These are phyloP conservation scores for Penicillium sp. DNA, from an alignment of 2,329 filamentous ascomycete genomes.

Conservation along the genomic window DNA sequence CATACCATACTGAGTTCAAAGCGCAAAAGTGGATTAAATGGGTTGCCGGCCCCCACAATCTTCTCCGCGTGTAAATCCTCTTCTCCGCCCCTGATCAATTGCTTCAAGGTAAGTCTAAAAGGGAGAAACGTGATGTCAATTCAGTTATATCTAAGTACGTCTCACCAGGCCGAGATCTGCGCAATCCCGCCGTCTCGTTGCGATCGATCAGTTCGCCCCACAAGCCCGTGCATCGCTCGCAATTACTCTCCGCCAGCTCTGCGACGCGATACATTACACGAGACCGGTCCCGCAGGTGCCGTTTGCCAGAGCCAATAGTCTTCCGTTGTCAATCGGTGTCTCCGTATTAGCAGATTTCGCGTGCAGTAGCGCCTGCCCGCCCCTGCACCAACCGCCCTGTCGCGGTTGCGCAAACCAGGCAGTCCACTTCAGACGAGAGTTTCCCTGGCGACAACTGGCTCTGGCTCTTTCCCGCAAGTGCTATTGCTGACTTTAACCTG, in stretches of 20 bases:
- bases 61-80: background rate
- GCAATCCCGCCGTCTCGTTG: background rate
- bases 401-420: constrained; percentile 9
- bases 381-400: constrained; percentile 9
- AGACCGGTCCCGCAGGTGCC: background rate
- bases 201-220: background rate
- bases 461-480: background rate
- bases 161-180: background rate
- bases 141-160: background rate
- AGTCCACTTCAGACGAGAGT: background rate
- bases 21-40: background rate
- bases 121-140: background rate
- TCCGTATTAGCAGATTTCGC: background rate
- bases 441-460: background rate
- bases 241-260: background rate
- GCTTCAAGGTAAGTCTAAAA: background rate
- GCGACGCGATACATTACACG: background rate
- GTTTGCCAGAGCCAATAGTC: background rate
- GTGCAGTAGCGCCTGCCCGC: constrained; percentile 10
- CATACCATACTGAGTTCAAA: background rate
- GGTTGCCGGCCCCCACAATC: background rate
- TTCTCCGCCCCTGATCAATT: background rate
- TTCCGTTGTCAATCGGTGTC: background rate
- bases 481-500: background rate
- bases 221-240: background rate